A percentile compares a stretch with the other conserved stretches of the same genome.
phyloP scores from a whole-genome alignment of 1,139 yeast species.

The Kluyveromyces marxianus region DNA sequence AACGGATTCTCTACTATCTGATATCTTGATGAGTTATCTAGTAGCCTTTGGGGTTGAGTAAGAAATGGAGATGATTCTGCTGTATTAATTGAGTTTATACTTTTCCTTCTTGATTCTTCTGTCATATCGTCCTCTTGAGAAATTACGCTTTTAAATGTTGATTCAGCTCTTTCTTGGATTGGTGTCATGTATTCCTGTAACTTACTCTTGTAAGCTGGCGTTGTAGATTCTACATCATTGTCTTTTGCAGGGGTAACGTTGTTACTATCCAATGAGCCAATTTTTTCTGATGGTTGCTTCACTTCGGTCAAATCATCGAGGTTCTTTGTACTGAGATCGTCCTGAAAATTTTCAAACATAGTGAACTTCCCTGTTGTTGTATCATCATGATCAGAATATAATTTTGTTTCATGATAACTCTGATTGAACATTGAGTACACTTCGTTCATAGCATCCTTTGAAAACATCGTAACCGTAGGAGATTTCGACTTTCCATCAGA shows the following conservation, averaged over 20 bases:
- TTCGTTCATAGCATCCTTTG: conserved; percentile 71
- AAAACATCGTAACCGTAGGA: conserved; percentile 74
- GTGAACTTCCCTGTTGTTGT: conserved; percentile 24
- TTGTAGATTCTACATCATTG: conserved; percentile 4
- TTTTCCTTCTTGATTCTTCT: conserved; percentile 6
- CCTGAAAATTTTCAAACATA: conserved; percentile 33
- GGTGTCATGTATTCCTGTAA: conserved; percentile 25
- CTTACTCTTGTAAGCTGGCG: conserved; percentile 10
- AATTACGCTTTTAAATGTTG: conserved; percentile 9
- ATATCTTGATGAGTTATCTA: neutral
- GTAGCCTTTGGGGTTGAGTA: conserved; percentile 17
- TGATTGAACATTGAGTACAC: conserved; percentile 71
- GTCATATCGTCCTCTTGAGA: conserved; percentile 6
- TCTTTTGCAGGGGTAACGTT: conserved; percentile 9
- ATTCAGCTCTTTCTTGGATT: conserved; percentile 25
- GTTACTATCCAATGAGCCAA: neutral
- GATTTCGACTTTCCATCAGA: conserved; percentile 35
- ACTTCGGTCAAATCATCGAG: conserved; percentile 34
- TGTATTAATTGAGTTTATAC: conserved; percentile 9
- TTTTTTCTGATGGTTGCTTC: conserved; percentile 8
- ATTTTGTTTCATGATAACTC: conserved; percentile 19
- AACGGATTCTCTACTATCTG: conserved; percentile 20
- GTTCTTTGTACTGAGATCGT: conserved; percentile 30
- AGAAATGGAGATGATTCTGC: conserved; percentile 25
- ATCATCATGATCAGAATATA: conserved; percentile 24